phyloP scores from a whole-genome alignment of 352 stramenopile genomes.

The Globisporangium orthogonon region DNA sequence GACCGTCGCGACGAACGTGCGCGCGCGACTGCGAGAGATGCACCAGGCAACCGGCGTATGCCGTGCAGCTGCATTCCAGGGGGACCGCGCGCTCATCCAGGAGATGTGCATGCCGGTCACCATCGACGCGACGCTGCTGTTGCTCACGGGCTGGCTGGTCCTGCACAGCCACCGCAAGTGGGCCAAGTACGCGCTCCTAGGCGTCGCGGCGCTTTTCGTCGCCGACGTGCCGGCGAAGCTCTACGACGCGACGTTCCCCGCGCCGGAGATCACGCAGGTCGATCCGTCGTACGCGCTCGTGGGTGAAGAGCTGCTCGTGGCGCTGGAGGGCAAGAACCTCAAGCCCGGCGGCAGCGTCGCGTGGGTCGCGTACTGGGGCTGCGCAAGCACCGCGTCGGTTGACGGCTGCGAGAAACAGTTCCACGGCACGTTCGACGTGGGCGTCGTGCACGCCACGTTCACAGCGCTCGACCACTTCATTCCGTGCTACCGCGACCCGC shows the following conservation, averaged over 20 bases:
- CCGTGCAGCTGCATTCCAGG: constrained; percentile 31
- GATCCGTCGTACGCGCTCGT: constrained; percentile 68
- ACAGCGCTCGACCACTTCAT: constrained; percentile 74
- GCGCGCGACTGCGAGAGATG: constrained; percentile 32
- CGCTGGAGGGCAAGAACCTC: constrained; percentile 64
- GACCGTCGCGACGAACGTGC: constrained; percentile 34
- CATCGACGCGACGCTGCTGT: constrained; percentile 38
- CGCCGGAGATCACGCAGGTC: constrained; percentile 44
- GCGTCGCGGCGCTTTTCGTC: constrained; percentile 35
- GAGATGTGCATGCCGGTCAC: constrained; percentile 51
- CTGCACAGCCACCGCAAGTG: constrained; percentile 51
- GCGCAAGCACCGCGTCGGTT: constrained; percentile 49
- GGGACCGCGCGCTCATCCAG: constrained; percentile 36
- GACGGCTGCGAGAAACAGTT: constrained; percentile 72
- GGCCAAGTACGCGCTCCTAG: constrained; percentile 38
- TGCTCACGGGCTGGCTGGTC: constrained; percentile 35
- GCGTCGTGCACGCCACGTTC: constrained; percentile 67
- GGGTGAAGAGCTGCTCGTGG: constrained; percentile 61
- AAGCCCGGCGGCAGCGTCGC: constrained; percentile 61
- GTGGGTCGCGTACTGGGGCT: constrained; percentile 82
- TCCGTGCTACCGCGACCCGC: constrained; percentile 77
- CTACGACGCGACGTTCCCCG: constrained; percentile 47
- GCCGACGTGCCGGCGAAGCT: constrained; percentile 40
- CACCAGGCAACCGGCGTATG: constrained; percentile 29
- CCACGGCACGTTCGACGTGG: constrained; percentile 44